Base-by-base conservation (phyloP, 352 stramenopile species). In the Pythium oligandrum region DNA sequence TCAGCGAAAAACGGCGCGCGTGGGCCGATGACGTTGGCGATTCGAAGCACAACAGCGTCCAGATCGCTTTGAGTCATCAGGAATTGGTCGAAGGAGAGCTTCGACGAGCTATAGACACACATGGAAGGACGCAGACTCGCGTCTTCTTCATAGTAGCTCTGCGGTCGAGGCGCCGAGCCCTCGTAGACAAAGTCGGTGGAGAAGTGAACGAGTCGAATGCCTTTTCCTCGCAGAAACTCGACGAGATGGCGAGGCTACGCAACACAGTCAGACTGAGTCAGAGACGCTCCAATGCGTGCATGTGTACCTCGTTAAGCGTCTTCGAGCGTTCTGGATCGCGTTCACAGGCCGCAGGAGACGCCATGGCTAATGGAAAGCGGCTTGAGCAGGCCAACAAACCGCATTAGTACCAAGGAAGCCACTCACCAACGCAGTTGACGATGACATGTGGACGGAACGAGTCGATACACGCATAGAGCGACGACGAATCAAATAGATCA, bases 101-200 rank as follows among this genome's bases (percentile, higher is more conserved):
- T 88, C 6, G 60, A 61, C 0, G 61, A 32, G 9, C 73, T 72
- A 48, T 88, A 88, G 3, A 73, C 63, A 5, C 44, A 47, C 32
- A 59, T 40, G 4, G 2, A 40, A 40, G 51, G 47, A 4, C 39
- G 10, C 4, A 57, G 39, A 3, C 48, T 44, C 12, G 63, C 66
- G 8, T 80, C 64, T 2, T 40, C 44, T 53, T 86, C 78, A 0
- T 42, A 46, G 42, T 85, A 88, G 4, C 71, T 66, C 6, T 36
- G 35, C 34, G 59, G 48, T 9, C 57, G 44, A 0, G 59, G 38
- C 26, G 47, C 44, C 3, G 12, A 53, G 30, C 78, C 78, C 37
- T 76, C 63, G 57, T 86, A 88, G 2, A 88, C 78, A 51, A 86
- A 86, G 47, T 88, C 78, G 33, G 77, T 88, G 10, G 77, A 88